These are phyloP conservation scores for Brassica juncea DNA, from an alignment of 345 rosid species.

Conservation along the genomic window DNA sequence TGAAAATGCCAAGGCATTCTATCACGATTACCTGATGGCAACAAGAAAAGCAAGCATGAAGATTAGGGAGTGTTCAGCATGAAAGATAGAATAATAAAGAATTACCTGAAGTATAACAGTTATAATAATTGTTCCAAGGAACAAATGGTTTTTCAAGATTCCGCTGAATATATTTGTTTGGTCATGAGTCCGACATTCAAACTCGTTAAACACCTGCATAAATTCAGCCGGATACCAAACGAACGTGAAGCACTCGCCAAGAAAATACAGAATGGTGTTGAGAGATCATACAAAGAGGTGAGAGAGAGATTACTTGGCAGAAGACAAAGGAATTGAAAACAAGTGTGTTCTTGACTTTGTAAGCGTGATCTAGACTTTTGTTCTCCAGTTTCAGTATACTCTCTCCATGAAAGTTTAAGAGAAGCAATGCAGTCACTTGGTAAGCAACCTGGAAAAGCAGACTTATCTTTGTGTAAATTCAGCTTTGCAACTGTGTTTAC, in stretches of 20 bases:
- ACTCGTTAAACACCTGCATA: constrained; percentile 6
- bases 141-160: background rate
- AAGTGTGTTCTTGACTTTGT: constrained; percentile 12
- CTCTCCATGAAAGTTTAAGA: background rate
- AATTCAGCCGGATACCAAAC: background rate
- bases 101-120: constrained; percentile 2
- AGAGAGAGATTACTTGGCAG: constrained; percentile 1
- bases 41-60: background rate
- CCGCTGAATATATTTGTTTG: background rate
- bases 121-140: background rate
- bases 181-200: background rate
- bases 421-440: constrained; percentile 10
- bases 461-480: background rate
- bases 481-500: background rate
- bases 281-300: background rate
- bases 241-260: background rate
- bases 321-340: constrained; percentile 4
- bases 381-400: background rate
- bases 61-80: background rate
- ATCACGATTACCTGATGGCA: background rate
- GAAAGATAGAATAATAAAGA: background rate
- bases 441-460: background rate
- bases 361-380: background rate
- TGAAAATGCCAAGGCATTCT: background rate
- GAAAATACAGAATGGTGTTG: background rate